A percentile compares a stretch with the other conserved stretches of the same genome.
Conservation (phyloP, 208 protist genomes). For the Trypanosoma cruzi region DNA sequence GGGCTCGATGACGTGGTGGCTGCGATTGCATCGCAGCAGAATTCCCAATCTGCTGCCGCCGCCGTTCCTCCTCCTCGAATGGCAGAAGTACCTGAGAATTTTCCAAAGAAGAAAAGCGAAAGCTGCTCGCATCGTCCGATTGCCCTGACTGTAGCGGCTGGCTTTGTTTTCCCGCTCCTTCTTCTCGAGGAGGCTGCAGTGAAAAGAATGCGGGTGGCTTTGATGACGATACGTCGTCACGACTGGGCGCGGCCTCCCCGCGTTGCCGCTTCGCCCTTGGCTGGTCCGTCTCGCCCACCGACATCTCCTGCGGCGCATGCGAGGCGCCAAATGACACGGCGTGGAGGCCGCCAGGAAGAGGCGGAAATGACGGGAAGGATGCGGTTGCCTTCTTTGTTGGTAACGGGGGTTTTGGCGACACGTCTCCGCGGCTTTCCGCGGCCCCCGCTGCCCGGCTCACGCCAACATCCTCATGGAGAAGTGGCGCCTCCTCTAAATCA, state of each 20-base stretch:
- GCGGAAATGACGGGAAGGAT: not conserved
- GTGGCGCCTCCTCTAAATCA: not conserved
- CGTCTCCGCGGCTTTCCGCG: too few relatives aligned
- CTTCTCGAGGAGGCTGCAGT: not conserved
- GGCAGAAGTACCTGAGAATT: constrained; percentile 10
- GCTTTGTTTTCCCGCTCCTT: not conserved
- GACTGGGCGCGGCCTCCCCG: not conserved
- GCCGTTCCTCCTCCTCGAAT: constrained; percentile 11
- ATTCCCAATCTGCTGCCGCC: not conserved
- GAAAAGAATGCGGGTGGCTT: not conserved
- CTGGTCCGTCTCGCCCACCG: not conserved
- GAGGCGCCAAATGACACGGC: not conserved
- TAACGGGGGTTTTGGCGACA: not conserved
- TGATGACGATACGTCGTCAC: not conserved
- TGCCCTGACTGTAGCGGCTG: not conserved
- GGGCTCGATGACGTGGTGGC: not conserved
- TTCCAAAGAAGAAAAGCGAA: not conserved
- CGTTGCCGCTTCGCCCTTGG: constrained; percentile 4
- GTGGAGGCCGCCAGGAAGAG: not conserved
- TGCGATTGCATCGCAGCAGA: not conserved
- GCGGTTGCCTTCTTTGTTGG: not conserved
- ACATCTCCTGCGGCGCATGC: not conserved
- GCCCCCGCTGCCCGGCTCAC: too few relatives aligned
- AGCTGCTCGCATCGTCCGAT: not conserved
- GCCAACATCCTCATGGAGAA: not conserved